A percentile compares a stretch with the other conserved stretches of the same genome.
phyloP scores from a whole-genome alignment of 352 stramenopile genomes.

The Phytophthora ohioensis region DNA sequence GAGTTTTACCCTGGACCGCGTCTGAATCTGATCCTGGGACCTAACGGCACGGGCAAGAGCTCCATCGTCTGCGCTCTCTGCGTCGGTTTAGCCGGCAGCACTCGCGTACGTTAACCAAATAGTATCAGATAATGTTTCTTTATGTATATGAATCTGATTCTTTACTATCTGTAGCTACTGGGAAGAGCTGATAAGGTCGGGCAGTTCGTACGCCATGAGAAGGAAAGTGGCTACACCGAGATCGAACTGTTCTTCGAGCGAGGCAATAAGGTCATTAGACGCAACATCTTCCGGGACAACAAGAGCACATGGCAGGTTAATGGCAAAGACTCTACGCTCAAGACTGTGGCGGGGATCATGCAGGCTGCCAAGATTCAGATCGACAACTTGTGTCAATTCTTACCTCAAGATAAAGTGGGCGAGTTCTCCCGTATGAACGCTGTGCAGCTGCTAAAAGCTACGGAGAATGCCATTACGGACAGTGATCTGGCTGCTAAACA shows the following conservation, averaged over 20 bases:
- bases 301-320: slow-evolving; percentile 87
- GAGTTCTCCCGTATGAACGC: slow-evolving; percentile 92
- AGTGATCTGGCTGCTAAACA: slow-evolving; percentile 78
- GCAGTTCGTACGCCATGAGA: slow-evolving; percentile 91
- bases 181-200: slow-evolving; percentile 94
- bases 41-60: slow-evolving; percentile 96
- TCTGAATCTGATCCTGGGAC: slow-evolving; percentile 98
- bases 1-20: slow-evolving; percentile 93
- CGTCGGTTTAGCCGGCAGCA: slow-evolving; percentile 95
- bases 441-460: slow-evolving; percentile 79
- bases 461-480: slow-evolving; percentile 78
- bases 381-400: slow-evolving; percentile 99
- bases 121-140: slow-evolving; percentile 1
- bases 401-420: slow-evolving; percentile 97
- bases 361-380: slow-evolving; percentile 94
- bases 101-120: slow-evolving; percentile 65
- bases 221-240: slow-evolving; percentile 88
- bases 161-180: slow-evolving; percentile 69
- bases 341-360: slow-evolving; percentile 83
- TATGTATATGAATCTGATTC: background rate
- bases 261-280: slow-evolving; percentile 87
- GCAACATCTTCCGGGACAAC: slow-evolving; percentile 93
- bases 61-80: slow-evolving; percentile 98
- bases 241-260: slow-evolving; percentile 94
- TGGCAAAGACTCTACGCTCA: slow-evolving; percentile 71